Conservation (phyloP, 345 rosid genomes). For the Carallia pectinifolia region DNA sequence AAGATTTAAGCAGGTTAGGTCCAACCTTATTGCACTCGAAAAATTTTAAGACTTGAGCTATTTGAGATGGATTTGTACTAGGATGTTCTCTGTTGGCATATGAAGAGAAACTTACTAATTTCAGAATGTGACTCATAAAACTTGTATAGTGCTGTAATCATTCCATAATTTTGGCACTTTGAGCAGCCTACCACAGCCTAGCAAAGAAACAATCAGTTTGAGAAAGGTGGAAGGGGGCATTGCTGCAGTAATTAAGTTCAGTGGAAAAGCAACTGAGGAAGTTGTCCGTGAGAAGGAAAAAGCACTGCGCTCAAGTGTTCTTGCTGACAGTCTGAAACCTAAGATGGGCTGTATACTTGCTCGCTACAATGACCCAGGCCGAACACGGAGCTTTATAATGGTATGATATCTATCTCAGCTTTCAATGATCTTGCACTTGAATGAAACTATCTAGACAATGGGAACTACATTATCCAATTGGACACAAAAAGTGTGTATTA, state of each 20-base stretch:
- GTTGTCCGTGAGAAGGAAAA: slow-evolving; percentile 54
- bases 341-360: slow-evolving; percentile 72
- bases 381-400: slow-evolving; percentile 70
- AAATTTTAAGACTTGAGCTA: background rate
- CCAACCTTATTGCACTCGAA: background rate
- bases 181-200: slow-evolving; percentile 71
- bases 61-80: background rate
- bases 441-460: no score
- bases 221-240: slow-evolving; percentile 70
- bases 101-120: no score
- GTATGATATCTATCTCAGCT: slow-evolving; percentile 30
- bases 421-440: no score
- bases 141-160: background rate
- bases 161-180: slow-evolving; percentile 5
- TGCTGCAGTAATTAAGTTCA: slow-evolving; percentile 74
- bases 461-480: no score
- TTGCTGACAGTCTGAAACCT: slow-evolving; percentile 64
- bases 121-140: no score
- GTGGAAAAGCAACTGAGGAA: slow-evolving; percentile 79
- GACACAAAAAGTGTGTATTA: background rate
- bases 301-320: slow-evolving; percentile 48
- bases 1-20: slow-evolving; percentile 59
- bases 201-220: slow-evolving; percentile 52
- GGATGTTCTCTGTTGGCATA: no score
- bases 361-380: slow-evolving; percentile 87